Base-by-base conservation (phyloP, 108 stramenopile species). In the Pseudonitzschia delicatissima region DNA sequence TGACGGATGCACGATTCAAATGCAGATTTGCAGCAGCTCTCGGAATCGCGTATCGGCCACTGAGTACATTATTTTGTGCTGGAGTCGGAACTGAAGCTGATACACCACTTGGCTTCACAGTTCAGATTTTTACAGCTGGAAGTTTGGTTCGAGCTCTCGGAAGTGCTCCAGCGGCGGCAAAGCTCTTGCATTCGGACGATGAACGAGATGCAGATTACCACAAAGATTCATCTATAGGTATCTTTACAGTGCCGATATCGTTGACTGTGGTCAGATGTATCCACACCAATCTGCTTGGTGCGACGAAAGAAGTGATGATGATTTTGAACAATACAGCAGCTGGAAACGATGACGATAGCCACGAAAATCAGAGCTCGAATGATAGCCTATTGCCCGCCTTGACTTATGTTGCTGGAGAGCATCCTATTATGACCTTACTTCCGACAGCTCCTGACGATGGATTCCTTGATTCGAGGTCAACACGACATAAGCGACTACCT, bases 41-140 rank as follows among this genome's bases (percentile, higher is more conserved):
- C 39, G 94, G 90, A n/a, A 81, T 95, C n/a, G 85, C 83, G 11
- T 91, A 92, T 60, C 83, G 91, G 35, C 87, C 91, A 1, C 74
- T 90, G 39, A 83, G 87, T 8, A 91, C 89, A 7, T 48, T 92
- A 33, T 95, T 91, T 69, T 92, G 90, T 69, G 94, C 94, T 15
- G 91, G 94, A 2, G 88, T 95, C 23, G 94, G 94, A 15, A 92
- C 93, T 6, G 93, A 94, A 57, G 73, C 86, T 2, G 93, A 94
- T 62, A 87, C 93, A 33, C 81, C 86, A 28, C 64, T 94, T 29
- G 83, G 85, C 68, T 94, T 94, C 73, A 90, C 88, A 11, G 93
- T 94, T 20, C 94, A 95, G 77, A 82, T 95, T 50, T 92, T 95
- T 65, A 95, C 94, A 4, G 90, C 89, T 12, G 89, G 87, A 48